phyloP scores from a whole-genome alignment of 495 filamentous ascomycete genomes.

The Lepidopterella palustris region DNA sequence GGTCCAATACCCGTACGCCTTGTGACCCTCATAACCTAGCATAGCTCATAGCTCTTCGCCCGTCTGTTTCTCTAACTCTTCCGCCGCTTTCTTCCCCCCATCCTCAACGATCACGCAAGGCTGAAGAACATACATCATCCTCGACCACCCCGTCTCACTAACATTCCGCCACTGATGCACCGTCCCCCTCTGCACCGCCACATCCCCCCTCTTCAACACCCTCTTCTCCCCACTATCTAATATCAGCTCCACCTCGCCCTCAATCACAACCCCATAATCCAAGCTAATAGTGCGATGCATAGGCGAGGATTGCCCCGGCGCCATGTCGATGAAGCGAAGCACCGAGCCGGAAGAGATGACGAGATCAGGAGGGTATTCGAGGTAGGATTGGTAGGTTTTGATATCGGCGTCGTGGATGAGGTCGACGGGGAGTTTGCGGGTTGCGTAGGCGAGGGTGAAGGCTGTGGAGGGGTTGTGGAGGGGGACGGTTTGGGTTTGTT shows the following conservation, averaged over 20 bases:
- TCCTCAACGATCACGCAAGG: no score
- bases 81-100: no score
- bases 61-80: no score
- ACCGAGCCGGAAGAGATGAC: conserved; percentile 36
- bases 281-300: conserved; percentile 33
- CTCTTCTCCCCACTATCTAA: conserved; percentile 55
- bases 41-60: no score
- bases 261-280: conserved; percentile 30
- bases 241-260: conserved; percentile 48
- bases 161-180: conserved; percentile 63
- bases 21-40: no score
- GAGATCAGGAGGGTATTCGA: conserved; percentile 25
- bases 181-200: conserved; percentile 58
- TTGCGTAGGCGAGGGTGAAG: no score
- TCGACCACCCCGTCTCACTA: conserved; percentile 39
- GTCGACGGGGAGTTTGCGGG: no score
- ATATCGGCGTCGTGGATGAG: conserved; percentile 30
- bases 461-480: no score
- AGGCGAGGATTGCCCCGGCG: conserved; percentile 7
- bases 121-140: conserved; percentile 27
- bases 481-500: no score
- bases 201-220: conserved; percentile 54
- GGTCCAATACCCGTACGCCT: no score
- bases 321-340: conserved; percentile 25
- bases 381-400: conserved; percentile 11